phyloP scores from a whole-genome alignment of 225 moss, liverwort and hornwort genomes.

The Sphagnum tenellum region DNA sequence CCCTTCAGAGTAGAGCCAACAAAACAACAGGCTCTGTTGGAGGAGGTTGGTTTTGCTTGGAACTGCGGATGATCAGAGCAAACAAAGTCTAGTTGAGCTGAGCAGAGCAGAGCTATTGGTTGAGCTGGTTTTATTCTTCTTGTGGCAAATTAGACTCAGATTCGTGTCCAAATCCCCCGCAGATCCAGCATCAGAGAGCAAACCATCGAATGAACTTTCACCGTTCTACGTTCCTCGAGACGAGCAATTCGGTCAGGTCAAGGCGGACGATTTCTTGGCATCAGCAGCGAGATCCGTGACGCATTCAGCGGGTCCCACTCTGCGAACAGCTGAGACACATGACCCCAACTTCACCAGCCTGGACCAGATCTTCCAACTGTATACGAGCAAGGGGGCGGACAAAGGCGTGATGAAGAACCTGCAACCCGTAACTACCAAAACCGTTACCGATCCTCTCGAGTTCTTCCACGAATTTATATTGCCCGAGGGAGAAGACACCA shows the following conservation, averaged over 20 bases:
- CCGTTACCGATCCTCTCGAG: constrained; percentile 13
- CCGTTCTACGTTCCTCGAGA: constrained; percentile 64
- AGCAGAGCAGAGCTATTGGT: no score
- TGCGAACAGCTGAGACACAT: constrained; percentile 5
- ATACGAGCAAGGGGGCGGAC: constrained; percentile 2
- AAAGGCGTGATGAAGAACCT: constrained; percentile 11
- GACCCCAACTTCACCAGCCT: constrained; percentile 28
- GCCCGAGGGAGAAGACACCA: constrained; percentile 32
- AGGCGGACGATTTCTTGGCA: constrained; percentile 49
- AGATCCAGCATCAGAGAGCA: constrained; percentile 58
- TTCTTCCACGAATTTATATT: constrained; percentile 44
- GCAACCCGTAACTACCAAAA: background rate
- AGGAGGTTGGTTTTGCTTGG: no score
- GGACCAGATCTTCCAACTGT: constrained; percentile 23
- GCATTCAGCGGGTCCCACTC: constrained; percentile 27
- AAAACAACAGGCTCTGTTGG: no score
- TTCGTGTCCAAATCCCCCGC: background rate
- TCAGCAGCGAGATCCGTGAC: constrained; percentile 26
- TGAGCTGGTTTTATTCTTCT: no score
- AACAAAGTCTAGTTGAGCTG: no score
- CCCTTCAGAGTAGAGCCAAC: no score
- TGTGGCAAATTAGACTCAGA: no score
- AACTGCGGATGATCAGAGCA: no score
- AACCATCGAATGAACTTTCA: background rate
- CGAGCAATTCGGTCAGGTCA: constrained; percentile 59